Base-by-base conservation (phyloP, 1,139 yeast genomes). In the Eremothecium cymbalariae region DNA sequence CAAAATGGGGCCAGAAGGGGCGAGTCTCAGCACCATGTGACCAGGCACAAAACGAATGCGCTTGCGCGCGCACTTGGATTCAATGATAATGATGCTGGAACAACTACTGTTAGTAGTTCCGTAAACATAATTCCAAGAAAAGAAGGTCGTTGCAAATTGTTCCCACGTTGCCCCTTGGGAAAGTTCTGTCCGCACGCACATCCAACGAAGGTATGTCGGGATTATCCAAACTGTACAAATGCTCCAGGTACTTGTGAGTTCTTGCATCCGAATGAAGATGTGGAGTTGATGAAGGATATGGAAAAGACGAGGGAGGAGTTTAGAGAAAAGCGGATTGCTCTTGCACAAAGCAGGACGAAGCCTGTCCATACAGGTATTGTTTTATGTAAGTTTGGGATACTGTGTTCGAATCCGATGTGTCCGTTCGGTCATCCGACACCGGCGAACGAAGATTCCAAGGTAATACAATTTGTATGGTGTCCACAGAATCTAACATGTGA, bases 351-450 rank as follows among this genome's bases (percentile, higher is more conserved):
- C 8, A 57, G 45, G 53, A 40, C 35, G 46, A 59, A 54, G 40
- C 55, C 51, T 28, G 56, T 44, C 43, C 64, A 55, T 41, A 56
- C 63, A 12, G 73, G 77, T 29, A 68, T 74, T 39, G 70, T 74
- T 4, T 53, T 78, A 26, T 85, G 95, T 64, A 81, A 80, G 56
- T 85, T 72, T 58, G 93, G 90, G 25, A 65, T 70, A 20, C 62
- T 74, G 35, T 85, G 95, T 59, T 67, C 81, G 19, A 82, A 81
- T 51, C 85, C 77, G 41, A 61, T 72, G 43, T 85, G 95, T 63
- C 85, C 86, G 17, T 84, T 78, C 63, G 95, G 88, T 18, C 95
- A 85, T 53, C 95, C 95, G 31, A 83, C 95, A 1, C 93, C 94
- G 1, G 82, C 85, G 11, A 83, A 81, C 57, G 73, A 70, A 40